Percentiles rank a stretch among this genome's conserved stretches.
Conservation (phyloP, 495 filamentous ascomycete species). For the Talaromyces trachyspermus region DNA sequence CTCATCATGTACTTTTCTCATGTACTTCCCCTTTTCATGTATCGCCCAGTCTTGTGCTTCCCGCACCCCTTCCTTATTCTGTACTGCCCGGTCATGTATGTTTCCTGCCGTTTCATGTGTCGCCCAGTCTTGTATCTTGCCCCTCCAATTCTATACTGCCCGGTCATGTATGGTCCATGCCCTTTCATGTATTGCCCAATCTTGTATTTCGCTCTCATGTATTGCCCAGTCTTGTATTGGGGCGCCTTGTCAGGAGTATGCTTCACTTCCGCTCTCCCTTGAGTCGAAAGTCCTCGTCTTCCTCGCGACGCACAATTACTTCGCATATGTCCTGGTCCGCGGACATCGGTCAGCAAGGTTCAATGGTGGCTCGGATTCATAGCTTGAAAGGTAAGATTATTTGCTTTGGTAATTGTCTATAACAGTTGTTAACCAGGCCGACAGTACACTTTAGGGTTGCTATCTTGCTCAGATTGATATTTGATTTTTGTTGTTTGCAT, state of each 20-base stretch:
- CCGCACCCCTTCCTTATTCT: no score
- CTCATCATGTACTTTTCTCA: neutral
- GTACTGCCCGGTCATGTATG: no score
- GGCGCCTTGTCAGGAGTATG: conserved; percentile 3
- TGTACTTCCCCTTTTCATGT: neutral
- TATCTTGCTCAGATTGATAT: neutral
- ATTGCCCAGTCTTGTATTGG: neutral
- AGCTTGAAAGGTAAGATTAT: neutral
- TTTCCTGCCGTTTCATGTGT: neutral
- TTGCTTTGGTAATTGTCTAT: neutral
- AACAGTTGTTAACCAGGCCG: neutral
- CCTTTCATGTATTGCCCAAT: neutral
- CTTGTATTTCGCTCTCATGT: conserved; percentile 9
- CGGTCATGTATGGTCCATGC: no score
- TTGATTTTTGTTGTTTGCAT: neutral
- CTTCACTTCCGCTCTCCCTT: conserved; percentile 7
- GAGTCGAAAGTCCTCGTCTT: neutral
- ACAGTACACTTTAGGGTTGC: neutral
- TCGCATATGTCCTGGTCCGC: neutral
- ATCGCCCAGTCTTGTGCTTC: neutral
- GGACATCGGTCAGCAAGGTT: neutral
- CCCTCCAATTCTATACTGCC: no score
- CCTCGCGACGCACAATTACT: neutral
- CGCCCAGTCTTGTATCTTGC: neutral
- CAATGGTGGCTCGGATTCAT: neutral